phyloP scores from a whole-genome alignment of 2,329 filamentous ascomycete species.

The Fusarium chuoi region DNA sequence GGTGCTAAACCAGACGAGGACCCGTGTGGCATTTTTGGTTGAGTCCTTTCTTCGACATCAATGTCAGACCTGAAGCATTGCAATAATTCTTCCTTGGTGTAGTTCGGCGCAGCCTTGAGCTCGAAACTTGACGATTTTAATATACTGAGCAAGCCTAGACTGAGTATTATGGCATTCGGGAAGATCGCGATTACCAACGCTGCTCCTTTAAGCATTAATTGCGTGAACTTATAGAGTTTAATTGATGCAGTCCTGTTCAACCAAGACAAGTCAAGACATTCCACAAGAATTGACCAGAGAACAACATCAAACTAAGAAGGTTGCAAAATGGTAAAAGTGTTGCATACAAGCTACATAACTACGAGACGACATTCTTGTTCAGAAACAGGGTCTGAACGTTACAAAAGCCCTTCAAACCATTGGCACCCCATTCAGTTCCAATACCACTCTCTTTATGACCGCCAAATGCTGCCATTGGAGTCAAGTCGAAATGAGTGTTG shows the following conservation, averaged over 20 bases:
- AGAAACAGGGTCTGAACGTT: conserved; percentile 40
- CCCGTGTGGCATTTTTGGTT: fast-evolving
- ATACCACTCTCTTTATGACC: conserved; percentile 58
- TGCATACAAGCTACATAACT: background rate
- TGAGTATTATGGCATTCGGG: fast-evolving
- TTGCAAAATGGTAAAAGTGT: fast-evolving
- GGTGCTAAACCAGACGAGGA: fast-evolving
- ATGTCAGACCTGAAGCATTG: background rate
- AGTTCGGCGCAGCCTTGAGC: fast-evolving
- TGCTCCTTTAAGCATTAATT: too few relatives aligned
- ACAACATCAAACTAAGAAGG: background rate
- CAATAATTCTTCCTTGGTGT: background rate
- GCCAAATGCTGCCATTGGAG: conserved; percentile 51
- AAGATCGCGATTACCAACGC: too few relatives aligned
- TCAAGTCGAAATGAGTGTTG: conserved; percentile 63
- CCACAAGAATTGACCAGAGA: background rate
- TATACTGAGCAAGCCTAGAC: fast-evolving
- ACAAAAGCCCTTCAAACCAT: conserved; percentile 50
- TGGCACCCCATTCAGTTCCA: conserved; percentile 54
- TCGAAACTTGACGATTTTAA: fast-evolving
- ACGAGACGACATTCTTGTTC: conserved; percentile 15
- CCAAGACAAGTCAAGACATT: fast-evolving
- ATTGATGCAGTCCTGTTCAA: background rate
- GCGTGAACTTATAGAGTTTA: too few relatives aligned
- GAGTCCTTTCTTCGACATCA: fast-evolving